Percentiles rank a stretch among this genome's conserved stretches.
phyloP scores from a whole-genome alignment of 345 rosid genomes.

The Corchorus capsularis region DNA sequence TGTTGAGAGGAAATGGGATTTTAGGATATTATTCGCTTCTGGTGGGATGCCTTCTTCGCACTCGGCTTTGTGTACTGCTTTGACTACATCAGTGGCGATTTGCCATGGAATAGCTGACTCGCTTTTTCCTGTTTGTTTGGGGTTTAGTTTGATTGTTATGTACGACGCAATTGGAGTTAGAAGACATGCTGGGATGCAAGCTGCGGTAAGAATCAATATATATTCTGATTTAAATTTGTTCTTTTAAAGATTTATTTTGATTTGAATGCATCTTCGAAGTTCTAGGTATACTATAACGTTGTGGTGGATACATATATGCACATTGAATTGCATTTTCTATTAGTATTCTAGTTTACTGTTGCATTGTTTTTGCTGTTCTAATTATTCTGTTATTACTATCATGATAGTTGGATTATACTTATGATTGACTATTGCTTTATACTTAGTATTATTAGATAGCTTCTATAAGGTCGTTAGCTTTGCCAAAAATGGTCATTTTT shows the following conservation, averaged over 20 bases:
- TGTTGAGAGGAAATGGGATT: constrained; percentile 89
- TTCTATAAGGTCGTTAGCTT: no score
- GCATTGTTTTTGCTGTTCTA: not conserved
- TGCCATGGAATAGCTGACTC: constrained; percentile 92
- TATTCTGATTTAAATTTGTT: constrained; percentile 10
- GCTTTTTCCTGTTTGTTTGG: constrained; percentile 88
- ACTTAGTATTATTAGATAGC: no score
- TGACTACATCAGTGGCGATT: constrained; percentile 93
- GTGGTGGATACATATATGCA: not conserved
- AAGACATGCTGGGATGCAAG: constrained; percentile 99
- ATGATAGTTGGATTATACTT: not conserved
- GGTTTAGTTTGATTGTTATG: constrained; percentile 93
- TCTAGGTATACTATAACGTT: not conserved
- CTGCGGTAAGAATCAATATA: constrained; percentile 54
- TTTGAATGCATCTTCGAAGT: constrained; percentile 1
- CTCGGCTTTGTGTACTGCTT: constrained; percentile 82
- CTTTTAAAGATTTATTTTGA: constrained; percentile 3
- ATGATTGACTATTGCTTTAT: no score
- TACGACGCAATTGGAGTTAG: constrained; percentile 94
- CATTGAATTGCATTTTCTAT: not conserved
- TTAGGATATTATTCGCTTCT: constrained; percentile 66
- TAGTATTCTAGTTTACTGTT: constrained; percentile 3
- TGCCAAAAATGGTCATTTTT: no score
- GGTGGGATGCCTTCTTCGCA: constrained; percentile 99
- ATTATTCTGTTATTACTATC: not conserved